phyloP scores from a whole-genome alignment of 805 yeast species.

The Candida silvatica region DNA sequence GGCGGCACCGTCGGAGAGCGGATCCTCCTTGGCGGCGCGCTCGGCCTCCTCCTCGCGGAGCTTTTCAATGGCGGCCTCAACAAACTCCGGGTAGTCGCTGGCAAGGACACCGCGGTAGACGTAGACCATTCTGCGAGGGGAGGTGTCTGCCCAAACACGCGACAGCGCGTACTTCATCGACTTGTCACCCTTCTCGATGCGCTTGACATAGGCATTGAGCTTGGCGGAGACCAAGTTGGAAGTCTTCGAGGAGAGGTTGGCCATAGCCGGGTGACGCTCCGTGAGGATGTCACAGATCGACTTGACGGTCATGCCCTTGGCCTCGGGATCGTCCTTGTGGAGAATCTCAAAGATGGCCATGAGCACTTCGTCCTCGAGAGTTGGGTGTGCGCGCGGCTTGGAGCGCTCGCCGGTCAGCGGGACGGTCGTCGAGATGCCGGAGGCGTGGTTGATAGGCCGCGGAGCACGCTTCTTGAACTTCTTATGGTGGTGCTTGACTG shows the following conservation, averaged over 20 bases:
- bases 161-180: constrained; percentile 65
- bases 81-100: constrained; percentile 67
- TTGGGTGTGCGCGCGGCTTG: constrained; percentile 56
- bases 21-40: constrained; percentile 9
- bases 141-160: constrained; percentile 87
- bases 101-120: constrained; percentile 75
- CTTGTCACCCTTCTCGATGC: constrained; percentile 73
- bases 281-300: constrained; percentile 72
- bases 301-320: constrained; percentile 83
- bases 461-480: constrained; percentile 20
- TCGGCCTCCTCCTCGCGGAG: constrained; percentile 27
- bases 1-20: constrained; percentile 2
- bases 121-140: constrained; percentile 84
- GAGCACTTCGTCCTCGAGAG: constrained; percentile 64
- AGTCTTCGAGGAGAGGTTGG: constrained; percentile 69
- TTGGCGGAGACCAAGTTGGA: constrained; percentile 78
- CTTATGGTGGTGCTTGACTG: constrained; percentile 5
- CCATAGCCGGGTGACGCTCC: constrained; percentile 78
- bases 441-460: constrained; percentile 45
- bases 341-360: constrained; percentile 67
- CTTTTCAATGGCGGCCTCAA: constrained; percentile 51
- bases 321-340: constrained; percentile 58
- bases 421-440: constrained; percentile 69
- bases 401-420: constrained; percentile 77
- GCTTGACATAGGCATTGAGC: constrained; percentile 75